phyloP scores from a whole-genome alignment of 2,329 filamentous ascomycete species.

The Fusarium protoensiforme region DNA sequence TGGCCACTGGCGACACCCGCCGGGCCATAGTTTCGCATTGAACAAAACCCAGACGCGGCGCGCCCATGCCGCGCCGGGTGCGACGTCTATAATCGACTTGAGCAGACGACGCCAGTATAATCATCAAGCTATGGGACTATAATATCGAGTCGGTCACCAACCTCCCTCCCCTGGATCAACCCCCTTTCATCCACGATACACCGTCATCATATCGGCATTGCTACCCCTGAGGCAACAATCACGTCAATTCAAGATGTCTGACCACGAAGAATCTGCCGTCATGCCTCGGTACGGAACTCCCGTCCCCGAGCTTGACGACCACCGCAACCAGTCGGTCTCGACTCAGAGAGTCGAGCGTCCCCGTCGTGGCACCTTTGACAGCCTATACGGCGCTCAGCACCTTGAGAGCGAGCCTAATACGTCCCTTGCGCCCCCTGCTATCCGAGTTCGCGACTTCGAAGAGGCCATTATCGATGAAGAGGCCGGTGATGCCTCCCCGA shows the following conservation, averaged over 20 bases:
- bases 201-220: constrained; percentile 10
- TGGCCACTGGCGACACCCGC: constrained; percentile 36
- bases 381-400: constrained; percentile 68
- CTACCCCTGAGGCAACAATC: constrained; percentile 2
- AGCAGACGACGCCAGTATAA: constrained; percentile 24
- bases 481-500: constrained; percentile 63
- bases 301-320: constrained; percentile 86
- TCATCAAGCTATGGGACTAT: constrained; percentile 45
- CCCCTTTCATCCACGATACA: constrained; percentile 15
- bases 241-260: constrained; percentile 66
- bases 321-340: constrained; percentile 75
- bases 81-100: constrained; percentile 37
- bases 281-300: constrained; percentile 78
- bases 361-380: constrained; percentile 80
- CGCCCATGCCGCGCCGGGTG: constrained; percentile 52
- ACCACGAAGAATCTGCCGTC: constrained; percentile 68
- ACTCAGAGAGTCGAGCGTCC: constrained; percentile 69
- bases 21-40: constrained; percentile 44
- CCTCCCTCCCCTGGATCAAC: constrained; percentile 26
- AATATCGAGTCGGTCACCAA: constrained; percentile 44
- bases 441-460: constrained; percentile 82
- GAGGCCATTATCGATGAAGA: constrained; percentile 83
- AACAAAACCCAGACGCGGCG: constrained; percentile 49
- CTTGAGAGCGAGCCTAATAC: constrained; percentile 51
- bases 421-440: constrained; percentile 44